Evolutionary conservation across 148 eudicot genomes (phyloP).

Genomic region (Fallopia convolvulus): DNA sequence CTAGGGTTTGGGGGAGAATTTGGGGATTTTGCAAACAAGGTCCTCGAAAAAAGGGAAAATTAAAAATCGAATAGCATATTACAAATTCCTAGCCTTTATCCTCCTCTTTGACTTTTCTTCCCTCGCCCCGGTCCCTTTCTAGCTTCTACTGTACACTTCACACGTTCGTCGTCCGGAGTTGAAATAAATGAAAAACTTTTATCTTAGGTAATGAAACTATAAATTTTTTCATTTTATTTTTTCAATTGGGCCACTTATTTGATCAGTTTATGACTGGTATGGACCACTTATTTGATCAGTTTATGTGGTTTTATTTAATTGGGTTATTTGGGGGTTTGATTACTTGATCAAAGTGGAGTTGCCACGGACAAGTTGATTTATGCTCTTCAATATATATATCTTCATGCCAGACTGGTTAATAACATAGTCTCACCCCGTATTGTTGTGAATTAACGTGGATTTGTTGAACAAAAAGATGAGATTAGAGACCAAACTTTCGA

Average conservation of each 20-base stretch:
- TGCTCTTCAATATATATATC: too few relatives aligned
- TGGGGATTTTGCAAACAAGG: constrained; percentile 23
- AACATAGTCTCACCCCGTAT: neutral
- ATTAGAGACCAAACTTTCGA: too few relatives aligned
- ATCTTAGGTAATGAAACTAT: neutral
- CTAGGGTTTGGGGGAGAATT: constrained; percentile 23
- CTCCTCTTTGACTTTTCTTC: too few relatives aligned
- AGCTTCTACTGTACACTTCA: neutral
- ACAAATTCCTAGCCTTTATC: too few relatives aligned
- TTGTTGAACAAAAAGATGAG: too few relatives aligned
- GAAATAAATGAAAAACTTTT: neutral
- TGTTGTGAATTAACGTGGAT: too few relatives aligned
- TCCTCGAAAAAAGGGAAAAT: constrained; percentile 14
- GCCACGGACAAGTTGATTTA: neutral
- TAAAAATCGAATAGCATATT: neutral
- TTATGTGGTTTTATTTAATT: neutral
- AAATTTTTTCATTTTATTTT: neutral
- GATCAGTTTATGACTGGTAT: neutral
- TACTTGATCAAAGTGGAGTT: neutral
- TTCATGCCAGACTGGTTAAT: neutral
- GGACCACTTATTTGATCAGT: neutral
- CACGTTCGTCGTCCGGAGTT: too few relatives aligned
- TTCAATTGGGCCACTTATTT: neutral
- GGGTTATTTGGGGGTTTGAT: neutral
- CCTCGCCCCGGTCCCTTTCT: neutral